These are phyloP conservation scores for Lyophyllum decastes DNA, from an alignment of 768 basidiomycete genomes.

Conservation along the genomic window DNA sequence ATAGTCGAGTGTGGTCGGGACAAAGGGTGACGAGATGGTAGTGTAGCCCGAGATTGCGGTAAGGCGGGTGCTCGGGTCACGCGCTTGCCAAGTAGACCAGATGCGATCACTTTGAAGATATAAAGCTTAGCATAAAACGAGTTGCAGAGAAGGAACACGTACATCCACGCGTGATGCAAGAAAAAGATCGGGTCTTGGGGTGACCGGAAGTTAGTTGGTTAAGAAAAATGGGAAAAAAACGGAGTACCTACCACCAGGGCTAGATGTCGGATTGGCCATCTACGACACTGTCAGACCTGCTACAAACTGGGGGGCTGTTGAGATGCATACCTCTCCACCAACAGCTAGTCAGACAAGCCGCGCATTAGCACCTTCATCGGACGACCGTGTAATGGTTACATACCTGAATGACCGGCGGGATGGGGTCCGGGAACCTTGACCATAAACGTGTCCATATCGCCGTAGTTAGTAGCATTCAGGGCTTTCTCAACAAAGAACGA, in stretches of 20 bases:
- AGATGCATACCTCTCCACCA: too few relatives aligned
- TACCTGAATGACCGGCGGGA: neutral
- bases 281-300: too few relatives aligned
- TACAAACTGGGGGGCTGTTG: too few relatives aligned
- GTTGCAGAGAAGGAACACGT: neutral
- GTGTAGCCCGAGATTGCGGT: neutral
- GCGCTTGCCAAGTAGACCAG: constrained; percentile 6
- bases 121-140: neutral
- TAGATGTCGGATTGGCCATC: neutral
- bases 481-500: neutral
- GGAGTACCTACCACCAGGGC: neutral
- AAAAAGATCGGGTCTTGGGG: constrained; percentile 1
- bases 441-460: neutral
- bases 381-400: neutral
- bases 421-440: constrained; percentile 1
- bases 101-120: neutral
- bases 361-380: neutral
- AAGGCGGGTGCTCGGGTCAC: neutral
- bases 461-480: neutral
- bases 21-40: neutral
- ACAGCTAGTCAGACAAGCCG: neutral
- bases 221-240: neutral
- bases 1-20: neutral
- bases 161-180: constrained; percentile 6
- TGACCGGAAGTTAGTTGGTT: neutral